Conservation (phyloP, 1,284 basidiomycete genomes). For the Papiliotrema fonsecae region DNA sequence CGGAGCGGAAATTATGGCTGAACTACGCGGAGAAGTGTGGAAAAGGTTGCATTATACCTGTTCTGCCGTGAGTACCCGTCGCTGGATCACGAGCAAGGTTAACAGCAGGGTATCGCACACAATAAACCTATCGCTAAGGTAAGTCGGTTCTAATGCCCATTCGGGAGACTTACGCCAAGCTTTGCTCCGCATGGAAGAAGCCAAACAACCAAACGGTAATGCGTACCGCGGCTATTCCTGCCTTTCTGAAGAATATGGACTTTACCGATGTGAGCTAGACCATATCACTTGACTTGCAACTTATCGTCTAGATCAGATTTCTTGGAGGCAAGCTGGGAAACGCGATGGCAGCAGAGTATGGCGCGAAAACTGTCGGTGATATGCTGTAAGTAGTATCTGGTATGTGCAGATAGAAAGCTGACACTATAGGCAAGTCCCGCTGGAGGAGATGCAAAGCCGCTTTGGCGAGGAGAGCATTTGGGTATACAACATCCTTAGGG, state of each 20-base stretch:
- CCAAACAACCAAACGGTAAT: conserved; percentile 79
- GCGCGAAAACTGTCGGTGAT: conserved; percentile 82
- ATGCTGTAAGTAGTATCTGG: conserved; percentile 58
- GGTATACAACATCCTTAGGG: conserved; percentile 79
- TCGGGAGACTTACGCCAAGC: conserved; percentile 49
- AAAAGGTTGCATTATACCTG: conserved; percentile 83
- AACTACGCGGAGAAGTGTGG: conserved; percentile 64
- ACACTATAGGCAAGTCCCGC: conserved; percentile 43
- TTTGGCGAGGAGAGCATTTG: conserved; percentile 63
- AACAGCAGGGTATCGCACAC: conserved; percentile 70
- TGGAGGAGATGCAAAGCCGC: conserved; percentile 52
- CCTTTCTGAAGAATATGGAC: conserved; percentile 70
- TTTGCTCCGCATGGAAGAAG: conserved; percentile 84
- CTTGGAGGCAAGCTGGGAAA: conserved; percentile 92
- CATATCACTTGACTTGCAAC: background rate
- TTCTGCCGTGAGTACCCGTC: conserved; percentile 63
- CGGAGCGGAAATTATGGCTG: conserved; percentile 82
- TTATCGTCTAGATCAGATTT: conserved; percentile 69
- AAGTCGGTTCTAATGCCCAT: conserved; percentile 10
- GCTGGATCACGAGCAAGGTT: background rate
- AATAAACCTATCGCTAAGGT: conserved; percentile 96
- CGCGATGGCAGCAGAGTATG: conserved; percentile 79
- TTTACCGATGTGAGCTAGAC: conserved; percentile 70
- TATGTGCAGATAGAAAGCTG: background rate
- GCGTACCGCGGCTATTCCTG: conserved; percentile 72